Evolutionary conservation across 2,329 filamentous ascomycete species (phyloP), one percentile per base, ranked within the genome.

Genomic region (Coniella vitis): DNA sequence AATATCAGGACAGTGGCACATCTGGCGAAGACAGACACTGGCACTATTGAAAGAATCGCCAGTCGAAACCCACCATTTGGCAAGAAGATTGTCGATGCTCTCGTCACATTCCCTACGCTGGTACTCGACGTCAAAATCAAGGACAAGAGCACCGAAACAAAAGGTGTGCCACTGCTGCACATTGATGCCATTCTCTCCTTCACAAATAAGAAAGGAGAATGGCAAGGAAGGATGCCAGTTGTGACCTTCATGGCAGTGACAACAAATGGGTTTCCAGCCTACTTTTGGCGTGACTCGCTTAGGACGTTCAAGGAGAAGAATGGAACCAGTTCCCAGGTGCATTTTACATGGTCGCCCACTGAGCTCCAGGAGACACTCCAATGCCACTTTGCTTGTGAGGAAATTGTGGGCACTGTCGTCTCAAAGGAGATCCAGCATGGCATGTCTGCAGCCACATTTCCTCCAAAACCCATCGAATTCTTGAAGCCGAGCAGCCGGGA

Each of bases 21-120:
- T n/a, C 70, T 98, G 12, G 79, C 83, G 14, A 67, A 64, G 7
- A 74, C 81, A 13, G 84, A 91, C 32, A 72, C 84, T 21, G 77
- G 82, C 46, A 76, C 81, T 21, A 87, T 98, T 45, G 91, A 97
- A 58, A 76, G 81, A 41, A 68, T 89, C 20, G 64, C 95, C 40
- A 84, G 82, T 54, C 84, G 85, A 47, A 89, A 95, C 56, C 87
- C 90, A 0, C 89, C 91, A 0, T 95, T 86, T 60, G 93, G 91
- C 0, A 75, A 78, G 38, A 84, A 83, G 37, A 61, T 94, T 37
- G 68, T 86, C 13, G 78, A 81, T 12, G 71, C 73, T 17, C 65
- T 93, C 9, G 76, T 75, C 1, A 72, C 74, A 0, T 97, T 96
- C 58, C 93, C 93, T 12, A 63, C 64, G 3, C 59, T 83, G 16